Conservation (phyloP, 2,329 filamentous ascomycete species). For the Thelonectria discophora region DNA sequence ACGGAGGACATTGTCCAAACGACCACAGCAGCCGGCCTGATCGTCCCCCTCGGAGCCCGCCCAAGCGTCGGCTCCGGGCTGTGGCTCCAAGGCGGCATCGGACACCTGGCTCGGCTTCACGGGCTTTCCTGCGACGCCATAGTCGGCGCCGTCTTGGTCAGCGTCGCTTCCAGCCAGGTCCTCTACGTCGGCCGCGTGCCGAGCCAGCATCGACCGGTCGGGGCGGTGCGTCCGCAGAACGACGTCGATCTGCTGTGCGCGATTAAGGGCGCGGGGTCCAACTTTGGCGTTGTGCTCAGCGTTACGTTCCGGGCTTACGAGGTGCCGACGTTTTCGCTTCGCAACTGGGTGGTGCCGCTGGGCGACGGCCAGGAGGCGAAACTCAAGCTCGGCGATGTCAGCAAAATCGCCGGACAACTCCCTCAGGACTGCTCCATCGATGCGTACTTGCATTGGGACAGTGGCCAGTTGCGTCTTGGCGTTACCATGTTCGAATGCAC, state of each 20-base stretch:
- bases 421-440: slow-evolving; percentile 51
- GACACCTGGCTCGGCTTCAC: slow-evolving; percentile 63
- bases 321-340: too few species aligned
- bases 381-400: too few species aligned
- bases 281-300: too few species aligned
- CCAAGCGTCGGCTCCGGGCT: slow-evolving; percentile 59
- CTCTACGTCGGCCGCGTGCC: slow-evolving; percentile 55
- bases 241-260: too few species aligned
- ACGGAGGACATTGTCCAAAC: slow-evolving; percentile 61
- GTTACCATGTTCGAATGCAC: slow-evolving; percentile 58
- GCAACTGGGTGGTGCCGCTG: too few species aligned
- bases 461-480: slow-evolving; percentile 57
- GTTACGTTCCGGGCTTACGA: too few species aligned
- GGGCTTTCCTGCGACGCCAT: slow-evolving; percentile 69
- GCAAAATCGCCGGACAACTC: too few species aligned
- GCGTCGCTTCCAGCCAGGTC: slow-evolving; percentile 56
- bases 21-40: slow-evolving; percentile 57
- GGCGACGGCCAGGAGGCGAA: too few species aligned
- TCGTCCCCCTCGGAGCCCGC: slow-evolving; percentile 67
- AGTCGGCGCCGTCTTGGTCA: slow-evolving; percentile 67
- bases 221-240: too few species aligned
- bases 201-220: too few species aligned
- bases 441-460: slow-evolving; percentile 62
- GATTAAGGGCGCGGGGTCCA: too few species aligned
- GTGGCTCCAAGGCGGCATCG: slow-evolving; percentile 68